A percentile compares a stretch with the other conserved stretches of the same genome.
Evolutionary conservation across 1,284 basidiomycete genomes (phyloP).

Genomic region (Athelia psychrophila): DNA sequence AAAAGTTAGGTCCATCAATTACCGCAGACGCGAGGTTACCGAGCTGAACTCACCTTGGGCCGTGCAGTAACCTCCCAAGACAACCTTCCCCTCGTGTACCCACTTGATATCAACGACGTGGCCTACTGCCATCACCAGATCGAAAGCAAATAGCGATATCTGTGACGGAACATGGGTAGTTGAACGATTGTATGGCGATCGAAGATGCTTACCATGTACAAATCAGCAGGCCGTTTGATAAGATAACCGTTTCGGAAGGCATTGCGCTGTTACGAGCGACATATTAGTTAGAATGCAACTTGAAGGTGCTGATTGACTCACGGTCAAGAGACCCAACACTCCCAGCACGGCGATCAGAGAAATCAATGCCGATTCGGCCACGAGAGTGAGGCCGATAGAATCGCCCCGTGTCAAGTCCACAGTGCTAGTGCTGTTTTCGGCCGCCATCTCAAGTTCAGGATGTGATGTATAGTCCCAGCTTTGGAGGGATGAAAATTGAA

Average conservation of each 20-base stretch:
- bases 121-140: slow-evolving; percentile 8
- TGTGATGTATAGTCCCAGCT: too few species aligned
- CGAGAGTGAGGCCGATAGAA: background rate
- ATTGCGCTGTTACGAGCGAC: background rate
- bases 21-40: background rate
- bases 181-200: background rate
- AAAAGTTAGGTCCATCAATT: background rate
- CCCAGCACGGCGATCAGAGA: background rate
- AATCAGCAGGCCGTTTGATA: background rate
- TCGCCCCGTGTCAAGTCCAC: background rate
- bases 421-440: background rate
- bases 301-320: background rate
- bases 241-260: background rate
- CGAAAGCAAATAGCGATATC: slow-evolving; percentile 10
- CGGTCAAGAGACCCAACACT: background rate
- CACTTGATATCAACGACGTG: slow-evolving; percentile 6
- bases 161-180: background rate
- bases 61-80: slow-evolving; percentile 7
- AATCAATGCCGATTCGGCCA: background rate
- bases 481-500: too few species aligned
- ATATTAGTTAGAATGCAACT: background rate
- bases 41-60: slow-evolving; percentile 6
- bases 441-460: too few species aligned
- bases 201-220: background rate
- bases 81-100: slow-evolving; percentile 5